Base-by-base conservation (phyloP, 169 alveolate species). In the Cytauxzoon felis region DNA sequence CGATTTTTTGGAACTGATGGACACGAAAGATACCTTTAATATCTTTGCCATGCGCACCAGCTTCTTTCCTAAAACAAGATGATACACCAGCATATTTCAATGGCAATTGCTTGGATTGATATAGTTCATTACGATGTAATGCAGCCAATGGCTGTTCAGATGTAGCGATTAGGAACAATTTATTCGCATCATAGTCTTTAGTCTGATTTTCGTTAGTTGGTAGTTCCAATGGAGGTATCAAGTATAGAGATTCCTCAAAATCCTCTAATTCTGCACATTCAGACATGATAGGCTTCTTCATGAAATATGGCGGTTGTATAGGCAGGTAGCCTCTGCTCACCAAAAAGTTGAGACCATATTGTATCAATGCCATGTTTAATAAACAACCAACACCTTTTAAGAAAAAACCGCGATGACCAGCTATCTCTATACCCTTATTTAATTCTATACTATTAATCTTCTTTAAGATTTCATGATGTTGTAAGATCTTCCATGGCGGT, bases 21-120 rank as follows among this genome's bases (percentile, higher is more conserved):
- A 98, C 96, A 56, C 99, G 90, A 84, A 94, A 96, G 24, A 98
- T 93, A 8, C 99, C 99, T 97, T 99, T 93, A 29, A 95, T 94
- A 78, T 98, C 99, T 63, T 90, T 93, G 47, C 99, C 99, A 70
- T 95, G 98, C 33, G 99, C 98, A 13, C 99, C 99, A n/a, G 99
- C 99, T 87, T 98, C 99, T 86, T 95, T 95, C 67, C 99, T 92
- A 91, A 98, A 98, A 61, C 99, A 96, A 3, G 99, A 87, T 42
- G 99, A 95, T 38, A 88, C 49, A 5, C 99, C 99, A 0, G 98
- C 98, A 72, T 93, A 96, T 76, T 92, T 89, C n/a, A 93, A 51
- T 19, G 99, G 99, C 13, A 93, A 67, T 56, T 78, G 79, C 52
- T 88, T 87, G 19, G 80, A 89, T 33, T 89, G 93, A 36, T 89